A percentile compares a stretch with the other conserved stretches of the same genome.
These are phyloP conservation scores for Blastobotrys americana DNA, from an alignment of 805 yeast genomes.

Conservation along the genomic window DNA sequence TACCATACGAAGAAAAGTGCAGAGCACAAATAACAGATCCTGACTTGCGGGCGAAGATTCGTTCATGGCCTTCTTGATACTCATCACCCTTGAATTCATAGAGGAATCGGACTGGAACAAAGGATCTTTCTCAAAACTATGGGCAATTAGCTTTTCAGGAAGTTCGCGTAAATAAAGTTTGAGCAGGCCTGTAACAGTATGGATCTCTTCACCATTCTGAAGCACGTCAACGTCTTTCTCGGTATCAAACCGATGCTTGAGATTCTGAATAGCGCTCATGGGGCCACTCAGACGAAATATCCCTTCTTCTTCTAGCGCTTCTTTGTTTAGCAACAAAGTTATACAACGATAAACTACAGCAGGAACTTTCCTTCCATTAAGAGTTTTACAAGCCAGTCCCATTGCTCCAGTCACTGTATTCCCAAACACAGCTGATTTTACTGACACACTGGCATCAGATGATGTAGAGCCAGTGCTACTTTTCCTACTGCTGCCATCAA, in stretches of 20 bases:
- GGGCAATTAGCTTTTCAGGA: constrained; percentile 40
- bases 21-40: neutral
- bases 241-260: constrained; percentile 62
- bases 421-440: constrained; percentile 45
- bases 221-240: constrained; percentile 64
- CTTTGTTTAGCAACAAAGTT: constrained; percentile 53
- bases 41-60: neutral
- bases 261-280: constrained; percentile 59
- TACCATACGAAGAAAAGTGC: constrained; percentile 22
- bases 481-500: constrained; percentile 1
- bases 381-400: constrained; percentile 42
- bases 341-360: constrained; percentile 71
- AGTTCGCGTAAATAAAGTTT: constrained; percentile 76
- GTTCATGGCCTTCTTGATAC: neutral
- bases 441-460: no score
- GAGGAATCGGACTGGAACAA: neutral
- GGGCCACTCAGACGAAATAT: constrained; percentile 88
- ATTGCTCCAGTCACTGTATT: constrained; percentile 49
- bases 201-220: constrained; percentile 47
- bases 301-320: constrained; percentile 83
- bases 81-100: neutral
- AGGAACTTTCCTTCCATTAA: constrained; percentile 50
- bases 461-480: constrained; percentile 27
- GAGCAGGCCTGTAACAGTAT: constrained; percentile 79
- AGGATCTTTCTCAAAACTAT: neutral